Conservation (phyloP, 1,284 basidiomycete genomes). For the Schizophyllum commune region DNA sequence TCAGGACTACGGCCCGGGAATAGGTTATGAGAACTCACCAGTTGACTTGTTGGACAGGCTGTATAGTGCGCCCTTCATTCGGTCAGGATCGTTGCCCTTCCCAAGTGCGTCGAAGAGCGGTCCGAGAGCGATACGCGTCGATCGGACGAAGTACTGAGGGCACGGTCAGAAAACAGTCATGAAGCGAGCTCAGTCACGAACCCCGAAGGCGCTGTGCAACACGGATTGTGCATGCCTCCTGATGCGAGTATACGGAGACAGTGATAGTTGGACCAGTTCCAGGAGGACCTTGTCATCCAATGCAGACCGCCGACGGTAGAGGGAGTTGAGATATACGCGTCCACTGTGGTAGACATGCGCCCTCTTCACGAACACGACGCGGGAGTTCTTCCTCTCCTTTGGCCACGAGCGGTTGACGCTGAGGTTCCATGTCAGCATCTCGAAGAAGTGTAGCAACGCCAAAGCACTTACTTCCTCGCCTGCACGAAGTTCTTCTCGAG, state of each 20-base stretch:
- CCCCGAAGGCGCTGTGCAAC: conserved; percentile 59
- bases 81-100: conserved; percentile 82
- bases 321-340: conserved; percentile 68
- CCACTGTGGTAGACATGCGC: conserved; percentile 72
- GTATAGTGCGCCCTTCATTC: conserved; percentile 94
- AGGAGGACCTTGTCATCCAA: conserved; percentile 76
- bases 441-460: neutral
- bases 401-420: conserved; percentile 64
- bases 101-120: conserved; percentile 65
- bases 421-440: neutral
- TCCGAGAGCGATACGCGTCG: conserved; percentile 68
- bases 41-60: conserved; percentile 76
- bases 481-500: conserved; percentile 64
- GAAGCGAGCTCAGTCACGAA: conserved; percentile 26
- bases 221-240: conserved; percentile 73
- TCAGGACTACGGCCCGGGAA: conserved; percentile 1
- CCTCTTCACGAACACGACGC: conserved; percentile 72
- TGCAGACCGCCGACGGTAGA: conserved; percentile 75
- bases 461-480: conserved; percentile 53
- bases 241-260: conserved; percentile 80
- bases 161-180: neutral
- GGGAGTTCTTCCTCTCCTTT: conserved; percentile 68
- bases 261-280: conserved; percentile 77
- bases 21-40: conserved; percentile 26
- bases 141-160: conserved; percentile 73